phyloP scores from a whole-genome alignment of 2,329 filamentous ascomycete species.

The Ceratocystis ficicola region DNA sequence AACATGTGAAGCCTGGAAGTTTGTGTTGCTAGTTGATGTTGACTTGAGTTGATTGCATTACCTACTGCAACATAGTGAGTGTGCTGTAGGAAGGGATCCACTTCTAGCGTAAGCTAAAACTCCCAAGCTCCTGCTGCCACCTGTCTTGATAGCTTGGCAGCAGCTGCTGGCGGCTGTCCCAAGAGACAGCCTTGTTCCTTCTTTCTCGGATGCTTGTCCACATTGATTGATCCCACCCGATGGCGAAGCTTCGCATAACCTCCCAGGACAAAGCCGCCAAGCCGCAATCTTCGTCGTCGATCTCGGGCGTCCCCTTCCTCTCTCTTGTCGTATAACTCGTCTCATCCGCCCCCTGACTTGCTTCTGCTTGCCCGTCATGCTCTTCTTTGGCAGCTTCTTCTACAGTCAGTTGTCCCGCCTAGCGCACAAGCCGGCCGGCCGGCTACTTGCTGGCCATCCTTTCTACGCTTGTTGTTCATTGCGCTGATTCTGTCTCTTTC shows the following conservation, averaged over 20 bases:
- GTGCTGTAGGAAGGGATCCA: not conserved
- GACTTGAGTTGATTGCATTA: no score
- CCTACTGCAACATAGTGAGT: no score
- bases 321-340: not conserved
- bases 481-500: not conserved
- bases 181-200: not conserved
- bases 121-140: constrained; percentile 1
- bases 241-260: no score
- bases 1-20: not conserved
- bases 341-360: not conserved
- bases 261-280: not conserved
- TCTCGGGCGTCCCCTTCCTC: not conserved
- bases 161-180: not conserved
- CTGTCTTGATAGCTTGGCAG: not conserved
- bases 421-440: not conserved
- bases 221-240: not conserved
- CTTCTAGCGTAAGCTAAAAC: not conserved
- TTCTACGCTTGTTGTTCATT: not conserved
- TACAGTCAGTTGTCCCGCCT: constrained; percentile 36
- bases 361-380: constrained; percentile 37
- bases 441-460: not conserved
- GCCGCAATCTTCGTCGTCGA: not conserved
- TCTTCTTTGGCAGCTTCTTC: constrained; percentile 59
- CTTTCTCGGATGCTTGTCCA: not conserved
- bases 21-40: no score